Evolutionary conservation across 164 flowering plant genomes (phyloP), one percentile per base, ranked within the genome.

Genomic region (Brasenia schreberi): DNA sequence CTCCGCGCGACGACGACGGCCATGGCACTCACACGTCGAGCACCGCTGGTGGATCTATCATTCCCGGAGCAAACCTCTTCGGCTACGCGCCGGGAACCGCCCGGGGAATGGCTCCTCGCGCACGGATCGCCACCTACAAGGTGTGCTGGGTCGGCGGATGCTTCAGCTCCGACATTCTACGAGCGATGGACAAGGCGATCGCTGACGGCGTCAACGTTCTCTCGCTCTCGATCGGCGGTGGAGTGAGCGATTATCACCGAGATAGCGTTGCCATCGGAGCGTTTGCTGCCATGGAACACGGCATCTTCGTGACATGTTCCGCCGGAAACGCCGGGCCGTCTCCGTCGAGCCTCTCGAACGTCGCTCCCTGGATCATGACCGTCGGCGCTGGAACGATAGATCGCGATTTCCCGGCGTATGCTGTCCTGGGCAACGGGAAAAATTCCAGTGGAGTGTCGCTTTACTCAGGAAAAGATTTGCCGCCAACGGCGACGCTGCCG

Each of bases 71-170:
- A 19, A 84, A 77, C 75, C 82, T 93, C 0, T 83, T 90, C n/a
- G 87, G 89, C 0, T 93, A 69, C 69, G 98, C 97, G 0, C 2
- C 73, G 0, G 98, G 97, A 16, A 84, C 81, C 14, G 98, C 98
- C 1, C 83, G 90, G 0, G 98, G 98, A 23, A 91, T 89, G 96
- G 96, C 97, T 1, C 6, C 82, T 0, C 75, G 74, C 0, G 98
- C 97, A 7, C 77, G 97, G 27, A 64, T 91, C 3, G 97, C 98
- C 1, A 76, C 72, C 0, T 93, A 93, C 72, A 93, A 93, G 75
- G 89, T 84, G 18, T 93, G 98, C 71, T 93, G 98, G 98, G 43
- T 63, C 0, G 87, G 89, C 3, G 97, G 98, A 6, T 93, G 98
- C 66, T 79, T 86, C 64, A 69, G 87, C 71, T 59, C 87, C 6